A percentile compares a stretch with the other conserved stretches of the same genome.
These are phyloP conservation scores for Kernera saxatilis DNA, from an alignment of 345 rosid genomes.

Conservation along the genomic window DNA sequence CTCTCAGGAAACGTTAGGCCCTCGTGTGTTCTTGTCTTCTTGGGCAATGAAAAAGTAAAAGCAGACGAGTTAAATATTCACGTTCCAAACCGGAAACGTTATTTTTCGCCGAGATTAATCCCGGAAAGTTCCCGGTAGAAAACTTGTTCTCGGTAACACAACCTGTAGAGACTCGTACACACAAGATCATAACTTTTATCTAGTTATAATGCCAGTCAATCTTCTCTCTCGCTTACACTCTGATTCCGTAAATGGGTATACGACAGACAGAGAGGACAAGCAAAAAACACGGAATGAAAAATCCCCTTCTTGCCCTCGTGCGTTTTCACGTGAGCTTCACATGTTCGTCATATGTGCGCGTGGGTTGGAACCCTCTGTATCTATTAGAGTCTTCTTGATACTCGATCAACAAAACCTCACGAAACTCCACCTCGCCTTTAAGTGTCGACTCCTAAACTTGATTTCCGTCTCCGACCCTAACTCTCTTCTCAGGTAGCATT, in stretches of 20 bases:
- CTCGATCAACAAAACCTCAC: too few species aligned
- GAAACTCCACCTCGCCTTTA: neutral
- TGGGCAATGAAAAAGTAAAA: neutral
- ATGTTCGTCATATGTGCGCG: neutral
- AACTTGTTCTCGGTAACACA: neutral
- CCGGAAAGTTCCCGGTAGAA: neutral
- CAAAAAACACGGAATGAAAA: neutral
- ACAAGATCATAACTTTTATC: neutral
- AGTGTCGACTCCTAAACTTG: neutral
- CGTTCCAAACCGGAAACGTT: neutral
- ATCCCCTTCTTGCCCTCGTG: neutral
- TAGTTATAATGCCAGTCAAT: neutral
- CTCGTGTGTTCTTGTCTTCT: neutral
- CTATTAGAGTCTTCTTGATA: neutral
- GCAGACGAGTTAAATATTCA: neutral
- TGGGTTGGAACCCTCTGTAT: neutral
- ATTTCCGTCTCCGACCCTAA: neutral
- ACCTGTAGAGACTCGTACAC: neutral
- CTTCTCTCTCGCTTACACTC: neutral
- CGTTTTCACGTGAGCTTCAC: neutral
- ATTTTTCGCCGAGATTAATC: neutral
- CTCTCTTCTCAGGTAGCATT: neutral
- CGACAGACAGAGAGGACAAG: neutral
- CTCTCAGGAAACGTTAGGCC: neutral
- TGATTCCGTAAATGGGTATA: neutral